Percentiles rank a stretch among this genome's conserved stretches.
Conservation (phyloP, 192 early-diverging fungal genomes). For the Chytriomyces sp. region DNA sequence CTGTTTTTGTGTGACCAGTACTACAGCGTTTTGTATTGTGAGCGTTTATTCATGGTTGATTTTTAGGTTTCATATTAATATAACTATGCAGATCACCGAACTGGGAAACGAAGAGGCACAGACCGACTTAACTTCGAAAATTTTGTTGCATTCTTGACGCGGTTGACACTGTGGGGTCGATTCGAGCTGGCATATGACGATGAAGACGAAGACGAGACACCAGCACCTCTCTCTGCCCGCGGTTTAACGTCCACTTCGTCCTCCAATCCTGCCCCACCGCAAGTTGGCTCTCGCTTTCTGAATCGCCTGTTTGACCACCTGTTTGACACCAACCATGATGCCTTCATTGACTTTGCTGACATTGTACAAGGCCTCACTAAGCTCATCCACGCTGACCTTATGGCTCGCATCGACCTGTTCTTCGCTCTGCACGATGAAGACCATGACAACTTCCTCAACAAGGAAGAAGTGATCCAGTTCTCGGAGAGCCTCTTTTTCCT, state of each 20-base stretch:
- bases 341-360: conserved; percentile 74
- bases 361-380: conserved; percentile 76
- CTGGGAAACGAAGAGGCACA: conserved; percentile 47
- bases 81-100: conserved; percentile 47
- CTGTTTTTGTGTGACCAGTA: conserved; percentile 87
- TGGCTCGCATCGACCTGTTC: conserved; percentile 77
- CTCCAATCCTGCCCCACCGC: conserved; percentile 4
- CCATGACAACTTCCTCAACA: conserved; percentile 62
- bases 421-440: conserved; percentile 81
- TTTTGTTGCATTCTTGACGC: conserved; percentile 59
- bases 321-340: conserved; percentile 57
- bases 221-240: conserved; percentile 23
- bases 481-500: conserved; percentile 87
- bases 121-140: conserved; percentile 74
- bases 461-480: conserved; percentile 80
- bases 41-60: not conserved
- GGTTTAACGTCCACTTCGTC: not conserved
- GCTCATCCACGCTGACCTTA: conserved; percentile 75
- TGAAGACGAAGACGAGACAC: conserved; percentile 30
- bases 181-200: conserved; percentile 41
- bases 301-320: conserved; percentile 46
- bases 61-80: conserved; percentile 24
- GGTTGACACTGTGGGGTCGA: conserved; percentile 49
- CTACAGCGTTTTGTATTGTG: conserved; percentile 67
- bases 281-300: conserved; percentile 41